phyloP scores from a whole-genome alignment of 768 basidiomycete genomes.

The Cytidiella melzeri region DNA sequence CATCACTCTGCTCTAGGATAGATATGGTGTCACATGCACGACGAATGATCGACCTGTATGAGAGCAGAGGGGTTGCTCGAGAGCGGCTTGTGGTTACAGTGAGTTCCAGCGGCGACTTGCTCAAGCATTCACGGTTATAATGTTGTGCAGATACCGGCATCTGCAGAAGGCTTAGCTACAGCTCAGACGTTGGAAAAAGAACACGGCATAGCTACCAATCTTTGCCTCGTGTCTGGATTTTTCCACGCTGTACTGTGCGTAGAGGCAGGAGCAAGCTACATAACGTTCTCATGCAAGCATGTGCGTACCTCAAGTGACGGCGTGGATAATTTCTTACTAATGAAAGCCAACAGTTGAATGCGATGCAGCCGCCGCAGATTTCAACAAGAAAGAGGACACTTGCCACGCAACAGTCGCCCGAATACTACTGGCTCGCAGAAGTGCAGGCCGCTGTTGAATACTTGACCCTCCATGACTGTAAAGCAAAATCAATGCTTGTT shows the following conservation, averaged over 20 bases:
- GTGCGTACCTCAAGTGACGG: too few relatives aligned
- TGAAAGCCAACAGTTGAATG: not conserved
- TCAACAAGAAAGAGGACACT: not conserved
- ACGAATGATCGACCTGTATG: conserved; percentile 36
- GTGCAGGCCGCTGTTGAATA: conserved; percentile 42
- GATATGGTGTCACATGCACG: conserved; percentile 38
- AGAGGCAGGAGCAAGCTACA: conserved; percentile 40
- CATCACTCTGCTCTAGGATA: conserved; percentile 33
- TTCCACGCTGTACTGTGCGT: conserved; percentile 51
- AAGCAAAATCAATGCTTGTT: not conserved
- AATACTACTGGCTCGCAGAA: conserved; percentile 33
- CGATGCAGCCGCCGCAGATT: not conserved
- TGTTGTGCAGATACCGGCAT: conserved; percentile 47
- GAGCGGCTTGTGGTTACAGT: conserved; percentile 47
- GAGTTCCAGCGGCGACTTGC: conserved; percentile 15
- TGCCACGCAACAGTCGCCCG: not conserved
- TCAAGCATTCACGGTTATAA: not conserved
- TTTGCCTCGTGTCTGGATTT: conserved; percentile 47
- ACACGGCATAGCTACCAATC: conserved; percentile 42
- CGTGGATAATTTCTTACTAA: not conserved
- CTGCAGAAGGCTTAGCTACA: conserved; percentile 45
- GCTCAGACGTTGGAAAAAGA: conserved; percentile 33
- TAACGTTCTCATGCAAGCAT: conserved; percentile 44
- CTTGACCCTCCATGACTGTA: conserved; percentile 29
- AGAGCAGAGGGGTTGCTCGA: conserved; percentile 31